Evolutionary conservation across 1,139 yeast genomes (phyloP).

Genomic region (Zygosaccharomyces pseudobailii): DNA sequence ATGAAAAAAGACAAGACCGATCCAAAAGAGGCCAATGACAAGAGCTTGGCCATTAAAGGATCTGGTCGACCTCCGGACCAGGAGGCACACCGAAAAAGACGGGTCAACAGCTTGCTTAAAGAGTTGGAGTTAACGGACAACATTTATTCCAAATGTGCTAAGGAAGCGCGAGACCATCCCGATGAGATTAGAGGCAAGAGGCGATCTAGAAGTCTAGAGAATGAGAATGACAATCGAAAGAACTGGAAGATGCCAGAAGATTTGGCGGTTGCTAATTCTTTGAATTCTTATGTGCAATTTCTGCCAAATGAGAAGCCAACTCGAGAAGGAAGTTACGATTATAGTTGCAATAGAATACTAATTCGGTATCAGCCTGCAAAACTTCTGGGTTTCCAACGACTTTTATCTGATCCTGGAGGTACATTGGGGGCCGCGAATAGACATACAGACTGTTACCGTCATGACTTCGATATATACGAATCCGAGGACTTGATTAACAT

Average conservation of each 20-base stretch:
- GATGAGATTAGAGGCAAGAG: conserved; percentile 11
- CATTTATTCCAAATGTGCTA: conserved; percentile 13
- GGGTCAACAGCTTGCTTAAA: conserved; percentile 9
- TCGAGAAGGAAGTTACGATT: neutral
- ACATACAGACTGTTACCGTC: conserved; percentile 5
- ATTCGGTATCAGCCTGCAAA: conserved; percentile 27
- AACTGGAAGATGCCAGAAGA: conserved; percentile 13
- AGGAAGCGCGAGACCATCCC: conserved; percentile 11
- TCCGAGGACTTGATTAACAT: conserved; percentile 19
- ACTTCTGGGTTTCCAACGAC: conserved; percentile 22
- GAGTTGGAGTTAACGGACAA: conserved; percentile 15
- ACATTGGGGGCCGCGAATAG: conserved; percentile 4
- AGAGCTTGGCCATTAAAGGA: conserved; percentile 1
- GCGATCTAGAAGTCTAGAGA: conserved; percentile 2
- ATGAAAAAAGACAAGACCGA: conserved; percentile 7
- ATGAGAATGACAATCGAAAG: neutral
- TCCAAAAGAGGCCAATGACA: neutral
- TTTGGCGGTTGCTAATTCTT: conserved; percentile 17
- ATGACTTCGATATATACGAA: conserved; percentile 21
- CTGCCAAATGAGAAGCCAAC: conserved; percentile 3
- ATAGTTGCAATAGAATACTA: conserved; percentile 12
- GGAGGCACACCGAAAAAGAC: neutral
- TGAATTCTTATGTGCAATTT: conserved; percentile 22
- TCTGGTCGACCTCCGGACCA: neutral
- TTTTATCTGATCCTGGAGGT: conserved; percentile 12